Evolutionary conservation across 208 protist genomes (phyloP), one percentile per base, ranked within the genome.

Genomic region (Acanthamoeba divionensis): DNA sequence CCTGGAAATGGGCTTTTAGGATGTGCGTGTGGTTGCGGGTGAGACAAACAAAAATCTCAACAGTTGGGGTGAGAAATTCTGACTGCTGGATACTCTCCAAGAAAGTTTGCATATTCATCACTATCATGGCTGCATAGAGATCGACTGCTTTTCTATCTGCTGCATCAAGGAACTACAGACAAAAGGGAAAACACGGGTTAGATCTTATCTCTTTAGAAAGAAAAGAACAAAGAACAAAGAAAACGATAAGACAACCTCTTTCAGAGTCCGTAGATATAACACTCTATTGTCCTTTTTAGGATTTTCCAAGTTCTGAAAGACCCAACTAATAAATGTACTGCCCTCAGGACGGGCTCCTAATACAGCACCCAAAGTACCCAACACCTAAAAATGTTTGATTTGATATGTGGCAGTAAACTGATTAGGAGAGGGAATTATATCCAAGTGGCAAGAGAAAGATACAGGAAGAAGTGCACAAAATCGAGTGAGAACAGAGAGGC

Each of bases 141-240:
- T 75, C 66, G 5, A 75, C 66, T 24, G 66, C 36, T 26, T 75
- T 75, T 21, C 66, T 47, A 26, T 75, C 66, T 75, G 66, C 66
- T 21, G 36, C 50, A 54, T 75, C 66, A 31, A 75, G 44, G 66
- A 75, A 75, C 66, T 75, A 45, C 54, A 29, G 54, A 26, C n/a
- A 41, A 41, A 41, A 6, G 36, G 36, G 36, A 41, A 41, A 41
- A 41, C 36, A 41, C n/a, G n/a, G 29, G n/a, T 18, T 29, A 38
- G 47, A 38, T 18, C n/a, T 12, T 18, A 45, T 33, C 12, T 8
- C 29, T n/a, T n/a, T n/a, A n/a, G n/a, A n/a, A n/a, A n/a, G n/a
- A 45, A n/a, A 41, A 18, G 24, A 13, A 7, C 3, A 66, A 9
- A 15, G n/a, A 18, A 7, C 60, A 31, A 15, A 29, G 60, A 62